A percentile compares a stretch with the other conserved stretches of the same genome.
Conservation (phyloP, 2,329 filamentous ascomycete genomes). For the Exophiala spinifera region DNA sequence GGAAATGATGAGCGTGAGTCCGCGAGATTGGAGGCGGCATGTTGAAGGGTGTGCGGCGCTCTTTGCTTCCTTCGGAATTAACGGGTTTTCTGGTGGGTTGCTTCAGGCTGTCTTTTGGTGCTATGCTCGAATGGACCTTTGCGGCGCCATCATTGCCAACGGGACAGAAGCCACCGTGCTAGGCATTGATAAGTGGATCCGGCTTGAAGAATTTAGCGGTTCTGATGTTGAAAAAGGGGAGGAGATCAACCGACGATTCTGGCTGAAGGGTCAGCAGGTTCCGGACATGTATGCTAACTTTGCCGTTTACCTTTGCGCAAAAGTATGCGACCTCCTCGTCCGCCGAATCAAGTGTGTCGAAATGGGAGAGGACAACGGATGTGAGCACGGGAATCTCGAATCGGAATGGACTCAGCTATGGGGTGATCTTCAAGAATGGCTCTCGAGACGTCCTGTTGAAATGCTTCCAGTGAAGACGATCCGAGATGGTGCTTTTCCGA, state of each 20-base stretch:
- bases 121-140: constrained; percentile 58
- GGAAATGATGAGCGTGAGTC: constrained; percentile 20
- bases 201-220: constrained; percentile 37
- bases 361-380: constrained; percentile 47
- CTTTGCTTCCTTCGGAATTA: constrained; percentile 50
- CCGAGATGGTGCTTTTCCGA: constrained; percentile 42
- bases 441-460: constrained; percentile 45
- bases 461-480: constrained; percentile 43
- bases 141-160: constrained; percentile 54
- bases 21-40: constrained; percentile 53
- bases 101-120: constrained; percentile 58
- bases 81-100: constrained; percentile 51
- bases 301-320: constrained; percentile 56
- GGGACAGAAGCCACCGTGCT: constrained; percentile 50
- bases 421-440: constrained; percentile 52
- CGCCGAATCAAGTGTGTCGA: constrained; percentile 50
- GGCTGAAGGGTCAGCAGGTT: constrained; percentile 38
- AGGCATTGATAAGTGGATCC: constrained; percentile 49
- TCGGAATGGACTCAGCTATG: constrained; percentile 49
- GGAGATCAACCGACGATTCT: constrained; percentile 8
- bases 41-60: constrained; percentile 56
- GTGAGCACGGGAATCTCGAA: constrained; percentile 41
- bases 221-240: constrained; percentile 7
- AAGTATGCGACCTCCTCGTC: constrained; percentile 51
- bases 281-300: constrained; percentile 60